Conservation (phyloP, 1,284 basidiomycete genomes). For the Cystobasidium slooffiae region DNA sequence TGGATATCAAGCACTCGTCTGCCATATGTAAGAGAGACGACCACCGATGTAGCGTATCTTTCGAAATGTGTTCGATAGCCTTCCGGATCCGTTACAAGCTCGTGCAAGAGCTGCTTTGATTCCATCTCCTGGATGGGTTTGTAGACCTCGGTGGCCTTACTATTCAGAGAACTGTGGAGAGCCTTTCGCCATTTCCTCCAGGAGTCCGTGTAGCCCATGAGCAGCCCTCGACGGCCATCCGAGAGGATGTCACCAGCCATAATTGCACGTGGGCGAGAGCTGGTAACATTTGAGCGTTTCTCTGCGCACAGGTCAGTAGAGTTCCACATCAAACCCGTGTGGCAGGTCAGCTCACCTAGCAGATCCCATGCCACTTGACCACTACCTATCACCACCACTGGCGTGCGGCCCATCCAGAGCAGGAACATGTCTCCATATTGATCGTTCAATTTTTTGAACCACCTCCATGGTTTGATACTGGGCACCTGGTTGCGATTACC, state of each 20-base stretch:
- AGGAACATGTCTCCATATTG: constrained; percentile 63
- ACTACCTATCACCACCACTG: constrained; percentile 62
- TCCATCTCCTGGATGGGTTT: constrained; percentile 35
- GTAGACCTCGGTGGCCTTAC: constrained; percentile 59
- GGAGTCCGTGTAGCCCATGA: constrained; percentile 61
- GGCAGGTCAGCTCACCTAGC: constrained; percentile 49
- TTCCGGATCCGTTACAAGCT: constrained; percentile 34
- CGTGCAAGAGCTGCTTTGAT: constrained; percentile 27
- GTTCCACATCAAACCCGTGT: not conserved
- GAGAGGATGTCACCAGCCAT: constrained; percentile 62
- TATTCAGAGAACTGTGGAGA: constrained; percentile 61
- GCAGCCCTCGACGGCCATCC: constrained; percentile 61
- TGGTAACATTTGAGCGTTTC: constrained; percentile 63
- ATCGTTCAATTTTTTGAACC: constrained; percentile 62
- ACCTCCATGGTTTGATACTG: constrained; percentile 61
- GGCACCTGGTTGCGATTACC: constrained; percentile 60
- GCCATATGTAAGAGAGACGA: constrained; percentile 53
- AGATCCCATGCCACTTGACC: constrained; percentile 64
- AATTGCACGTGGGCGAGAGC: constrained; percentile 63
- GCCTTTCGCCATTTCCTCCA: constrained; percentile 65
- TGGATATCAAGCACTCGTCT: constrained; percentile 56
- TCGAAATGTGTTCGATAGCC: constrained; percentile 32
- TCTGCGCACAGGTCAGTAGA: constrained; percentile 52
- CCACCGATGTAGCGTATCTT: constrained; percentile 37
- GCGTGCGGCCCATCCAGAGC: constrained; percentile 64